Base-by-base conservation (phyloP, 495 filamentous ascomycete species). In the Xylaria cubensis region DNA sequence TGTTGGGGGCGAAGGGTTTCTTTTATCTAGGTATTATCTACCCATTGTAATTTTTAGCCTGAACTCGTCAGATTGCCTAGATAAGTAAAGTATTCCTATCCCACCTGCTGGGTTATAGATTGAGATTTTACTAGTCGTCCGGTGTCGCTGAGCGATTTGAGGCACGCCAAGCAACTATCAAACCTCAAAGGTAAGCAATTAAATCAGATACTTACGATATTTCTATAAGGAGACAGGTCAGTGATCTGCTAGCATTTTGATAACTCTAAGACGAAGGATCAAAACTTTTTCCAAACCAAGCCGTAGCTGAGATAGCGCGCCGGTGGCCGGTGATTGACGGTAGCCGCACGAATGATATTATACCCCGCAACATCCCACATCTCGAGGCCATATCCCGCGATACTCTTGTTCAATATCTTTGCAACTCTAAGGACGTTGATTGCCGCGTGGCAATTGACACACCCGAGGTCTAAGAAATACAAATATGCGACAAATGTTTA, bases 61-160 rank as follows among this genome's bases (percentile, higher is more conserved):
- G 51, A 51, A 50, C 48, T 26, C 34, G 4, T 63, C 4, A 12
- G 59, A 10, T 64, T 46, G 2, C 3, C 3, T 2, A 63, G 15
- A n/a, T 42, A 63, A 44, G 13, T 15, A 42, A 13, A 10, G 21
- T 44, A 44, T 10, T n/a, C 34, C 4, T n/a, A 39, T n/a, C 19
- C 17, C 21, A 51, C 50, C 46, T 50, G 39, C 17, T n/a, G 6
- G 7, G 24, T 26, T 9, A n/a, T 19, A 29, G 24, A 48, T 29
- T 34, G 24, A 15, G 19, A n/a, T 48, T 64, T 48, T 34, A 10
- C 42, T 48, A 26, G 29, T 36, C 21, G 46, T 41, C 65, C 65
- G 65, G 65, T 67, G 48, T 67, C 65, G 65, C 64, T 56, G 48
- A 26, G 36, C 39, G n/a, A 67, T 41, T 34, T 32, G 50, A 48